A percentile compares a stretch with the other conserved stretches of the same genome.
Conservation (phyloP, 768 basidiomycete species). For the Hebeloma cylindrosporum region DNA sequence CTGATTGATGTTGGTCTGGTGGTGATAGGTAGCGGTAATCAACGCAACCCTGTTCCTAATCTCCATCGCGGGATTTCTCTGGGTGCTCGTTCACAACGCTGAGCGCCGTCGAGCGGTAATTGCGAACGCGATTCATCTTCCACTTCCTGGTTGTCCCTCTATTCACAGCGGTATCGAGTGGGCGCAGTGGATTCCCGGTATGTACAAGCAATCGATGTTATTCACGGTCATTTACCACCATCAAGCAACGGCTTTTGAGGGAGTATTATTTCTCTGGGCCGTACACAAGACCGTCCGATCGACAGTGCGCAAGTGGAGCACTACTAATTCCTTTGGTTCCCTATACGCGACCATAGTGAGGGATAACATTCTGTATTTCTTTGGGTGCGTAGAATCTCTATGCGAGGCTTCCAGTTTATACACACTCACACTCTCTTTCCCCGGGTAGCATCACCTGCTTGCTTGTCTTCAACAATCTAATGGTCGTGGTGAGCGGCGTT, state of each 20-base stretch:
- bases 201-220: background rate
- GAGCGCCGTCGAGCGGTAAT: conserved; percentile 34
- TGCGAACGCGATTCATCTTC: conserved; percentile 33
- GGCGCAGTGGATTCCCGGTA: conserved; percentile 44
- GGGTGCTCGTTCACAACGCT: conserved; percentile 38
- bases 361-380: conserved; percentile 45
- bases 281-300: conserved; percentile 33
- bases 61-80: conserved; percentile 40
- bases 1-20: background rate
- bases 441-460: conserved; percentile 34
- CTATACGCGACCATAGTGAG: conserved; percentile 36
- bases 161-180: conserved; percentile 42
- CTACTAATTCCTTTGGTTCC: conserved; percentile 22
- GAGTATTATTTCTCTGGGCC: conserved; percentile 39
- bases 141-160: conserved; percentile 40
- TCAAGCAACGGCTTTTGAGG: conserved; percentile 40
- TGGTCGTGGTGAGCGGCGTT: conserved; percentile 33
- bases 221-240: background rate
- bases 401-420: background rate
- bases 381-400: conserved; percentile 27
- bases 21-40: conserved; percentile 34
- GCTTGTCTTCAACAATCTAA: conserved; percentile 45
- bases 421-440: background rate
- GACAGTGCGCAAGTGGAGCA: conserved; percentile 21
- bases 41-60: conserved; percentile 37